Evolutionary conservation across 257 asterid species (phyloP).

Genomic region (Misopates orontium): DNA sequence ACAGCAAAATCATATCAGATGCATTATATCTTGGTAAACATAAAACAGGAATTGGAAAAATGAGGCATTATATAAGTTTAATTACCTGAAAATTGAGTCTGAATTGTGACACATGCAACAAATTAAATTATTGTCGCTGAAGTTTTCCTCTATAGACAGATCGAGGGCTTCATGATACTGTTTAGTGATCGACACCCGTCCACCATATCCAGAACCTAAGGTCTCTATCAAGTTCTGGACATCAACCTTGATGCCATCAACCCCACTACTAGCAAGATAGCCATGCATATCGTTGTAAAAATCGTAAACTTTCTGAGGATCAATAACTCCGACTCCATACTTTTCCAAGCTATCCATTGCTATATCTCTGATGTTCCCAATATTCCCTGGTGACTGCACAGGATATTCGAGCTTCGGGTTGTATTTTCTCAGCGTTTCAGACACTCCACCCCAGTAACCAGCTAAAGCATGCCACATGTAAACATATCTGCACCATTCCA

Average conservation of each 20-base stretch:
- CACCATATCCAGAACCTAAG: conserved; percentile 60
- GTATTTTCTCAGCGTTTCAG: conserved; percentile 49
- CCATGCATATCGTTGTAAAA: conserved; percentile 72
- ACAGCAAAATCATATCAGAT: conserved; percentile 15
- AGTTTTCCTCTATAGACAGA: conserved; percentile 54
- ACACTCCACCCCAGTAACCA: conserved; percentile 86
- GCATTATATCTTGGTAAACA: neutral
- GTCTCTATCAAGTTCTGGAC: conserved; percentile 65
- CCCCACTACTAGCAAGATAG: conserved; percentile 59
- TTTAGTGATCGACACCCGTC: conserved; percentile 63
- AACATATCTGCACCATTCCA: conserved; percentile 43
- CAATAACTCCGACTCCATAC: conserved; percentile 66
- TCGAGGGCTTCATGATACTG: conserved; percentile 66
- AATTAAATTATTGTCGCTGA: conserved; percentile 51
- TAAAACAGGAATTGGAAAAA: neutral
- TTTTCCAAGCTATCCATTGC: conserved; percentile 63
- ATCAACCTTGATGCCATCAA: conserved; percentile 81
- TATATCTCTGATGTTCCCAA: conserved; percentile 51
- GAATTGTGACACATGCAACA: conserved; percentile 64
- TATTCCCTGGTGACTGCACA: conserved; percentile 54
- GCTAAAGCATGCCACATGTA: conserved; percentile 80
- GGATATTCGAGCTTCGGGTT: conserved; percentile 61
- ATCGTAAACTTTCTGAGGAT: conserved; percentile 43
- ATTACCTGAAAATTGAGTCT: conserved; percentile 54
- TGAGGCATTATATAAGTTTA: neutral